These are phyloP conservation scores for Astrothelium macrocarpum DNA, from an alignment of 495 filamentous ascomycete genomes.

Conservation along the genomic window DNA sequence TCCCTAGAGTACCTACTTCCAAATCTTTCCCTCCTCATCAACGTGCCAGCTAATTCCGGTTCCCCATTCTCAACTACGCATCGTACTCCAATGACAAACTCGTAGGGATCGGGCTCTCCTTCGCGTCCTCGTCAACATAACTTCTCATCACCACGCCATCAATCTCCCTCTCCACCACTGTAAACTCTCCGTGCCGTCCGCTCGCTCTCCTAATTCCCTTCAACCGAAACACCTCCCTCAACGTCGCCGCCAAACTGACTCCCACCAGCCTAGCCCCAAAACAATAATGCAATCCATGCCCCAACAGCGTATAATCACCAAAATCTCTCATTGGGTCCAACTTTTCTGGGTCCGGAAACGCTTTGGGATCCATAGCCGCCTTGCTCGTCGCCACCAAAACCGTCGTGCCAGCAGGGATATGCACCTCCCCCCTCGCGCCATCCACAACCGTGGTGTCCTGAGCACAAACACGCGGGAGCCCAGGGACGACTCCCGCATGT, in stretches of 20 bases:
- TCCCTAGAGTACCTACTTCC: too few species aligned
- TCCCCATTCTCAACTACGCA: too few species aligned
- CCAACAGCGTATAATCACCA: slow-evolving; percentile 20
- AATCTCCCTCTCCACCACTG: slow-evolving; percentile 27
- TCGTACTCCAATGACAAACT: slow-evolving; percentile 33
- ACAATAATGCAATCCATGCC: slow-evolving; percentile 20
- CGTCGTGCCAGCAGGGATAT: slow-evolving; percentile 14
- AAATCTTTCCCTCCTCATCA: too few species aligned
- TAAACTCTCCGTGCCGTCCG: slow-evolving; percentile 25
- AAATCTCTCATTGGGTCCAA: slow-evolving; percentile 19
- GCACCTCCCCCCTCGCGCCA: slow-evolving; percentile 18
- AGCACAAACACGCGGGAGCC: slow-evolving; percentile 22
- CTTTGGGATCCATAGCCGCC: slow-evolving; percentile 25
- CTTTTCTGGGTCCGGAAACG: slow-evolving; percentile 25
- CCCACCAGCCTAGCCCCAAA: slow-evolving; percentile 23
- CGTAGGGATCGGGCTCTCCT: slow-evolving; percentile 33
- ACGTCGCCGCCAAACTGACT: slow-evolving; percentile 20
- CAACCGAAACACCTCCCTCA: slow-evolving; percentile 28
- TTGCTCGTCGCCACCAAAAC: slow-evolving; percentile 23
- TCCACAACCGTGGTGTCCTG: slow-evolving; percentile 19
- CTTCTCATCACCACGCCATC: slow-evolving; percentile 32
- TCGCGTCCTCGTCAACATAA: slow-evolving; percentile 34
- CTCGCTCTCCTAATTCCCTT: slow-evolving; percentile 24
- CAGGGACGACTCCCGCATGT: slow-evolving; percentile 31
- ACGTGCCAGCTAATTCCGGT: too few species aligned